A percentile compares a stretch with the other conserved stretches of the same genome.
Evolutionary conservation across 2,329 filamentous ascomycete species (phyloP).

Genomic region (Exophiala sp.): DNA sequence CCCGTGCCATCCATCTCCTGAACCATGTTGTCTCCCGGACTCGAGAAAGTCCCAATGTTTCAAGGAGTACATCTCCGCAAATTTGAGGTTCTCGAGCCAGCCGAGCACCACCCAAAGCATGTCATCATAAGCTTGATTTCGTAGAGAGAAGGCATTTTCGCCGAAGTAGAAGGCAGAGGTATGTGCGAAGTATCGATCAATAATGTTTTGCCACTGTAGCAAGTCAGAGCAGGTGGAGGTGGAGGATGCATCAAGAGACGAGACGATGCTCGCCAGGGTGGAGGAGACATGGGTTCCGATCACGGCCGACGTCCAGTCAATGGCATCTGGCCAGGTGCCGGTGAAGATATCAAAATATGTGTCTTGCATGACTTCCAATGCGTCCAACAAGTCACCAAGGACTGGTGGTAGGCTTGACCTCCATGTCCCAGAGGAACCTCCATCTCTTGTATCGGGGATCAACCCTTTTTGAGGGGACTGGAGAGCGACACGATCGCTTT

Average conservation of each 20-base stretch:
- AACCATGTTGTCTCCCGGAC: constrained; percentile 25
- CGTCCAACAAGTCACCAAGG: constrained; percentile 46
- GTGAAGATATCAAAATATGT: constrained; percentile 70
- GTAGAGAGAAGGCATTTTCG: constrained; percentile 69
- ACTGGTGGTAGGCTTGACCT: constrained; percentile 2
- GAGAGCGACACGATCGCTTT: neutral
- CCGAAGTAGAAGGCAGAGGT: constrained; percentile 75
- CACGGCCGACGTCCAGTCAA: constrained; percentile 92
- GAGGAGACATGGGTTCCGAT: constrained; percentile 72
- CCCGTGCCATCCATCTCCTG: constrained; percentile 60
- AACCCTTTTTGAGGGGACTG: constrained; percentile 7
- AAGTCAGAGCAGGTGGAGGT: constrained; percentile 33
- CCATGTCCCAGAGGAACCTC: constrained; percentile 1
- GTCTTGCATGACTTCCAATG: constrained; percentile 69
- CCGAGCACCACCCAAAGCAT: constrained; percentile 92
- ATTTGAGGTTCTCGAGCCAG: constrained; percentile 77
- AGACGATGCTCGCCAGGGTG: constrained; percentile 63
- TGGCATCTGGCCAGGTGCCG: constrained; percentile 76
- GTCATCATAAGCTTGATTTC: constrained; percentile 80
- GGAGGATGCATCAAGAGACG: constrained; percentile 40
- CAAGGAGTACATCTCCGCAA: constrained; percentile 63
- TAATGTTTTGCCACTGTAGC: constrained; percentile 64
- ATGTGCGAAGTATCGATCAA: constrained; percentile 76
- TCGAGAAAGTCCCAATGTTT: constrained; percentile 49
- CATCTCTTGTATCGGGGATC: constrained; percentile 12